Base-by-base conservation (phyloP, 495 filamentous ascomycete species). In the Jackrogersella minutella region DNA sequence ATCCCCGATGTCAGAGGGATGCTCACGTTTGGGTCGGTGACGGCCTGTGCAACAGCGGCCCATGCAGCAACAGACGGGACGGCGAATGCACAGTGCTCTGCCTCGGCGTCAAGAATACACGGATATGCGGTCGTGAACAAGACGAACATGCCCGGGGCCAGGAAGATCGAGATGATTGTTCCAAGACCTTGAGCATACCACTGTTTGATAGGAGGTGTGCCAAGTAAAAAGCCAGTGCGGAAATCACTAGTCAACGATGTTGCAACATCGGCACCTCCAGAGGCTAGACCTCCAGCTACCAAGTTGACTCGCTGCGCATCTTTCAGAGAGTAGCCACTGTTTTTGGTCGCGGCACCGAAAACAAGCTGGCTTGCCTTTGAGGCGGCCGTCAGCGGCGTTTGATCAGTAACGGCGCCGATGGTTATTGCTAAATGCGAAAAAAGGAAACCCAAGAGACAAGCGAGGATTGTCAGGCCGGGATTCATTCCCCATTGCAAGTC, bases 351-450 rank as follows among this genome's bases (percentile, higher is more conserved):
- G 44, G 80, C 87, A 37, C 87, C 88, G 47, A 90, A 83, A 65
- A 90, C 71, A 58, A 90, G 81, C 75, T 90, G 88, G 52, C 84
- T 85, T n/a, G 87, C 87, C 71, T 90, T 90, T 57, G 86, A 81
- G 10, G 85, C 82, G 17, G 87, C 84, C 2, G 88, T 90, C 19
- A 90, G 76, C 4, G 88, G 88, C 0, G 85, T 88, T 61, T 83
- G 81, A 62, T 89, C 87, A 7, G 87, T 88, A 28, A 82, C 80
- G 28, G 84, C 87, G 13, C 84, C 84, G 70, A 85, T 85, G 73
- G 90, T 86, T 65, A 89, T 87, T 58, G 85, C 85, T 41, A 90
- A 76, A 78, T 90, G 90, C 11, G 87, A 85, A 74, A 90, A 90
- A 71, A 90, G 72, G 80, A 90, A 87, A 44, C 86, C 85, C 24